Evolutionary conservation across 306 rosid genomes (phyloP).

Genomic region (Cyamopsis tetragonoloba): DNA sequence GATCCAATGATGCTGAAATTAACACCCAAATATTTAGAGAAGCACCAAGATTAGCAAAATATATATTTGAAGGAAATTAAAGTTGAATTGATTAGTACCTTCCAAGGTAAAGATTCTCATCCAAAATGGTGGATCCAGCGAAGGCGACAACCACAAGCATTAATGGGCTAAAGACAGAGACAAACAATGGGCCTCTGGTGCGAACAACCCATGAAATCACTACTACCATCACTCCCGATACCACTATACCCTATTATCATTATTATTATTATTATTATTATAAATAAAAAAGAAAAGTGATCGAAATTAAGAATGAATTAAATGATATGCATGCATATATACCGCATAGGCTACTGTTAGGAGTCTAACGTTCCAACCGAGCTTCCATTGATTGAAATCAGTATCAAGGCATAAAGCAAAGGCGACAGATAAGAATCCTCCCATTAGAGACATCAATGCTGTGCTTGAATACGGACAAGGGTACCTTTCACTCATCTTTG

Average conservation of each 20-base stretch:
- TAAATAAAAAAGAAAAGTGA: neutral
- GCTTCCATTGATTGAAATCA: slow-evolving; percentile 31
- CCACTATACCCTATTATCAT: slow-evolving; percentile 29
- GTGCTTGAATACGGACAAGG: slow-evolving; percentile 38
- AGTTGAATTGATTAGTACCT: slow-evolving; percentile 8
- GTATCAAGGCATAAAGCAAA: slow-evolving; percentile 22
- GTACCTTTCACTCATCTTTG: slow-evolving; percentile 38
- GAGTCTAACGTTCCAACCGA: slow-evolving; percentile 31
- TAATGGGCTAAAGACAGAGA: slow-evolving; percentile 31
- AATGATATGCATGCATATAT: neutral
- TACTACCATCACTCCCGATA: slow-evolving; percentile 29
- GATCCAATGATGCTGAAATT: slow-evolving; percentile 38
- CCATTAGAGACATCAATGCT: slow-evolving; percentile 34
- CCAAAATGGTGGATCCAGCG: slow-evolving; percentile 27
- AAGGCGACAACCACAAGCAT: slow-evolving; percentile 31
- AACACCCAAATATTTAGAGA: neutral
- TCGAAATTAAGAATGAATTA: neutral
- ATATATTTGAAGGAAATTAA: too few relatives aligned
- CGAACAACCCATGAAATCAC: slow-evolving; percentile 25
- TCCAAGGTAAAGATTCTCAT: slow-evolving; percentile 36
- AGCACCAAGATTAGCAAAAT: neutral
- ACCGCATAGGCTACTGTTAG: slow-evolving; percentile 32
- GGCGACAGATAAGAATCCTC: neutral
- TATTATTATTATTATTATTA: too few relatives aligned
- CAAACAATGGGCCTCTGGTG: slow-evolving; percentile 32